Percentiles rank a stretch among this genome's conserved stretches.
Evolutionary conservation across 2,329 filamentous ascomycete species (phyloP).

Genomic region (Fusarium hostae): DNA sequence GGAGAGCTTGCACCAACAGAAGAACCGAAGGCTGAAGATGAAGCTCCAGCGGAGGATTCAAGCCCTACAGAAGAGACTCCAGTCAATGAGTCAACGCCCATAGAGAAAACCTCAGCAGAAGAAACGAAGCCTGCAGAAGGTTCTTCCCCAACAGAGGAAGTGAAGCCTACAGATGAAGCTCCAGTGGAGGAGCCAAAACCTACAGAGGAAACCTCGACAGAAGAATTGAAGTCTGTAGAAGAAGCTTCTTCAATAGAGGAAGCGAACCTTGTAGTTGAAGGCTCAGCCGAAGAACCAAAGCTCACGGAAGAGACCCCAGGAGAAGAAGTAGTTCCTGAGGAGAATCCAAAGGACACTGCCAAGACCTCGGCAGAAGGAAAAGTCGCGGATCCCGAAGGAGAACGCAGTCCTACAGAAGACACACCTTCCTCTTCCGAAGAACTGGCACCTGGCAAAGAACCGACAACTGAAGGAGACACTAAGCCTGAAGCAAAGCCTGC

Average conservation of each 20-base stretch:
- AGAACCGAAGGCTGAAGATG: slow-evolving; percentile 13
- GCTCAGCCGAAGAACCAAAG: not conserved
- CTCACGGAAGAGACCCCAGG: not conserved
- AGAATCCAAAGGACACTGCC: not conserved
- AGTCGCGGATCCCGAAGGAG: not conserved
- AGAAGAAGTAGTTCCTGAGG: not conserved
- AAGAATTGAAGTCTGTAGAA: not conserved
- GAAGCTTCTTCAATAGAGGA: not conserved
- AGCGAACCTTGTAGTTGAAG: not conserved
- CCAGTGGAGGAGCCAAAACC: not conserved
- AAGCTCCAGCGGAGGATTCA: slow-evolving; percentile 6
- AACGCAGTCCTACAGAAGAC: not conserved
- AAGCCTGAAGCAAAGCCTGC: not conserved
- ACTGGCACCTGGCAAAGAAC: not conserved
- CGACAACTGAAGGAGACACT: not conserved
- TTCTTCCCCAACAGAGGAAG: not conserved
- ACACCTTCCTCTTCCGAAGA: not conserved
- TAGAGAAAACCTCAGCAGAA: not conserved
- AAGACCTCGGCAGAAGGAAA: not conserved
- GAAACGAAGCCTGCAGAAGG: not conserved
- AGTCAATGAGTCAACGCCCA: not conserved
- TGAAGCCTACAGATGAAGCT: not conserved
- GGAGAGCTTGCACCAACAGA: not conserved
- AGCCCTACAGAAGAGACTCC: not conserved
- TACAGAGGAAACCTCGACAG: not conserved